Evolutionary conservation across 208 protist genomes (phyloP), one percentile per base, ranked within the genome.

Genomic region (Phytomonas sp.): DNA sequence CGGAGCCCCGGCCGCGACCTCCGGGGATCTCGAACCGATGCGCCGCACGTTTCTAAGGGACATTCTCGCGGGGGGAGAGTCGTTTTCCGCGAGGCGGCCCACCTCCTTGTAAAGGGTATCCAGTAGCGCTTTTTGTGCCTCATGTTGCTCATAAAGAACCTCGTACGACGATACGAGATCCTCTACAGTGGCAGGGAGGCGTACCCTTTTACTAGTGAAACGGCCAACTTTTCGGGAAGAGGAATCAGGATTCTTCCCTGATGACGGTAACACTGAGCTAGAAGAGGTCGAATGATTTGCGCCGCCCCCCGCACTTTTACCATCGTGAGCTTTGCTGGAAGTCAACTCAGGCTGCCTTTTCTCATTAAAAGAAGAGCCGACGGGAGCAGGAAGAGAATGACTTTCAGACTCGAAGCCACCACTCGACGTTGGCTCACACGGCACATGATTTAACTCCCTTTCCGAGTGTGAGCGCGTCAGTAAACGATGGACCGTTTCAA

Each of bases 101-200:
- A 10, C 29, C 69, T 23, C 26, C 34, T 61, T 32, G n/a, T 37
- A 52, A n/a, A 31, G 63, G 16, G 31, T 63, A 36, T 31, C 60
- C 4, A 36, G 29, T 23, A 30, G 6, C 10, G 61, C 7, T 8
- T 45, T 37, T 6, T 86, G 71, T 26, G 80, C 70, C 5, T 75
- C 74, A 36, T 78, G 76, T 37, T 68, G 61, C 65, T 72, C 65
- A 29, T 73, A 77, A 32, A 74, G 36, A 60, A 61, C 64, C 63
- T 88, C 77, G 32, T 79, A 77, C 10, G 34, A 77, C 12, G 60
- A 56, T 56, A 88, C 76, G 10, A 89, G 80, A 73, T 83, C 84
- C 3, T 74, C 74, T 26, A 92, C 79, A 14, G 82, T 88, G 0
- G 70, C 45, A 0, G 81, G 83, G 12, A 49, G 40, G 12, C 40